phyloP scores from a whole-genome alignment of 768 basidiomycete species.

The Kwoniella botswanensis region DNA sequence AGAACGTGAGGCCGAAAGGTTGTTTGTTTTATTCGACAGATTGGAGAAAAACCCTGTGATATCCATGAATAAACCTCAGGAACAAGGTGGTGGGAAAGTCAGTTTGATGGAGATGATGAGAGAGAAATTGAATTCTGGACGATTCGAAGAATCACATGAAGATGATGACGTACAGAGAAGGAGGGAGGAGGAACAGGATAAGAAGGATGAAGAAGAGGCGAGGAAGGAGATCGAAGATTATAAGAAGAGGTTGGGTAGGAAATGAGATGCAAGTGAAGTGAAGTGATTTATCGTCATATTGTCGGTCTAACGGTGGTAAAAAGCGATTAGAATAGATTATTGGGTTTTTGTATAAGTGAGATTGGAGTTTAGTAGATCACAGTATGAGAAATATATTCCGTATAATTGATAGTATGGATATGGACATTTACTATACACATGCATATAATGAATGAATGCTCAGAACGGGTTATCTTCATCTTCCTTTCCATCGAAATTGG shows the following conservation, averaged over 20 bases:
- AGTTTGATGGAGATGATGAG: conserved; percentile 64
- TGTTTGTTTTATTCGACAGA: conserved; percentile 89
- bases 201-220: conserved; percentile 47
- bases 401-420: too few species aligned
- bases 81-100: conserved; percentile 59
- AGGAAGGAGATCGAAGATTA: conserved; percentile 45
- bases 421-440: too few species aligned
- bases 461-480: too few species aligned
- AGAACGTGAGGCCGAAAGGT: conserved; percentile 85
- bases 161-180: conserved; percentile 23
- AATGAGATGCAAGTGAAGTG: neutral
- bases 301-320: neutral
- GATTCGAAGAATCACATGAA: conserved; percentile 23
- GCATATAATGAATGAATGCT: too few species aligned
- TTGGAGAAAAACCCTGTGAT: conserved; percentile 68
- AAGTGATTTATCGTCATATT: neutral
- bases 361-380: too few species aligned
- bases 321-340: too few species aligned
- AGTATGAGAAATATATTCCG: too few species aligned
- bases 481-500: too few species aligned
- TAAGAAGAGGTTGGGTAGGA: conserved; percentile 37
- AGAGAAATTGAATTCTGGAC: conserved; percentile 35
- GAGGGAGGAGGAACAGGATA: conserved; percentile 38
- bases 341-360: too few species aligned
- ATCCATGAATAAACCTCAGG: conserved; percentile 22